These are phyloP conservation scores for Xylaria sp. DNA, from an alignment of 495 filamentous ascomycete genomes.

Conservation along the genomic window DNA sequence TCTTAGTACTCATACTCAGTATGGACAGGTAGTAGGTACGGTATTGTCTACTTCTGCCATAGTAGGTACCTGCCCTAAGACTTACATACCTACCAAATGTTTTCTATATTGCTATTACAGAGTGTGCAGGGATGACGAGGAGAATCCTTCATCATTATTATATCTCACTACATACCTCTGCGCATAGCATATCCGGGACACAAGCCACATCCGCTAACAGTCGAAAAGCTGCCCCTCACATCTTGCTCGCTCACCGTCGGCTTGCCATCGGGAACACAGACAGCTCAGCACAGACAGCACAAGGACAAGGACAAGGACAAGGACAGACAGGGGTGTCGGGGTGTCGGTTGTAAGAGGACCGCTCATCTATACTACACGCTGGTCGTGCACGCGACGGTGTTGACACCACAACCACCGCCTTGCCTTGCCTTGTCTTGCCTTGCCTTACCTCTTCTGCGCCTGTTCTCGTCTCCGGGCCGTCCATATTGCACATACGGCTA, in stretches of 20 bases:
- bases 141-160: too few relatives aligned
- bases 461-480: not conserved
- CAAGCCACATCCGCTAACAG: conserved; percentile 12
- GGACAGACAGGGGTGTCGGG: too few relatives aligned
- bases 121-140: not conserved
- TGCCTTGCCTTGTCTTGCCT: too few relatives aligned
- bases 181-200: conserved; percentile 13
- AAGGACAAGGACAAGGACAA: too few relatives aligned
- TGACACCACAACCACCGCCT: conserved; percentile 25
- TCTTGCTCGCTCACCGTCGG: conserved; percentile 24
- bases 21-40: not conserved
- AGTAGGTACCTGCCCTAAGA: not conserved
- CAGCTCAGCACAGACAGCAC: too few relatives aligned
- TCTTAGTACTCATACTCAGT: too few relatives aligned
- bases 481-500: not conserved
- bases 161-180: too few relatives aligned
- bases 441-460: not conserved
- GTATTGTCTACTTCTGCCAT: not conserved
- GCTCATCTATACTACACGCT: conserved; percentile 30
- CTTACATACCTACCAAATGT: not conserved
- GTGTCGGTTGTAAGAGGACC: conserved; percentile 13
- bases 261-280: conserved; percentile 21
- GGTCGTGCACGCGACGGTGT: conserved; percentile 31
- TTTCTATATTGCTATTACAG: not conserved
- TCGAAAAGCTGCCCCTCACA: conserved; percentile 25